Percentiles rank a stretch among this genome's conserved stretches.
phyloP scores from a whole-genome alignment of 805 yeast species.

The Cyberlindnera xishuangbannaensis region DNA sequence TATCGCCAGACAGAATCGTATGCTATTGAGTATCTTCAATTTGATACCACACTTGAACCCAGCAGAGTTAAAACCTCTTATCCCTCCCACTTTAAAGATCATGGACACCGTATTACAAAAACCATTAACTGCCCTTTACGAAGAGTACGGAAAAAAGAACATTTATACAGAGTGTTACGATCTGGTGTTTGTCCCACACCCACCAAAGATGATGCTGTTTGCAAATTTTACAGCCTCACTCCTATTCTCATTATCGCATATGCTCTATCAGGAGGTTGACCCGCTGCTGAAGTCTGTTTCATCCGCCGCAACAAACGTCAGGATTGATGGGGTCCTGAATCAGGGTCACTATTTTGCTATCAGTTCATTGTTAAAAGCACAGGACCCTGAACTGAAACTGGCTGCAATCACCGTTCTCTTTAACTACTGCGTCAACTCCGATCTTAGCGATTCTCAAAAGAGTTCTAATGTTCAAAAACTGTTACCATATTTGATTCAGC shows the following conservation, averaged over 20 bases:
- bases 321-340: slow-evolving; percentile 14
- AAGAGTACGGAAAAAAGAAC: slow-evolving; percentile 2
- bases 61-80: slow-evolving; percentile 7
- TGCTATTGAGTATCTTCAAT: slow-evolving; percentile 12
- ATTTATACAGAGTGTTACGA: slow-evolving; percentile 14
- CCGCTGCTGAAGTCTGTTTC: slow-evolving; percentile 2
- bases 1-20: slow-evolving; percentile 1
- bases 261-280: slow-evolving; percentile 14
- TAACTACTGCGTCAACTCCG: slow-evolving; percentile 18
- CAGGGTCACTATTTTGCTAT: slow-evolving; percentile 17
- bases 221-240: slow-evolving; percentile 18
- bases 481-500: slow-evolving; percentile 20
- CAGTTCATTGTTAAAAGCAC: slow-evolving; percentile 19
- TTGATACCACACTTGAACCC: slow-evolving; percentile 22
- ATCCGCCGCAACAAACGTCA: slow-evolving; percentile 1
- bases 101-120: slow-evolving; percentile 5
- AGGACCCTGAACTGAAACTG: slow-evolving; percentile 19
- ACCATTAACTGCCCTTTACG: slow-evolving; percentile 5
- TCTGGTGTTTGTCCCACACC: slow-evolving; percentile 13
- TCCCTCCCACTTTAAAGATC: slow-evolving; percentile 9
- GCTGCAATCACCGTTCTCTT: slow-evolving; percentile 17
- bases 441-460: slow-evolving; percentile 8
- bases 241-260: slow-evolving; percentile 18
- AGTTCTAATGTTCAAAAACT: slow-evolving; percentile 15
- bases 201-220: slow-evolving; percentile 14